Evolutionary conservation across 2,329 filamentous ascomycete genomes (phyloP).

Genomic region (Ophiostoma sp.): DNA sequence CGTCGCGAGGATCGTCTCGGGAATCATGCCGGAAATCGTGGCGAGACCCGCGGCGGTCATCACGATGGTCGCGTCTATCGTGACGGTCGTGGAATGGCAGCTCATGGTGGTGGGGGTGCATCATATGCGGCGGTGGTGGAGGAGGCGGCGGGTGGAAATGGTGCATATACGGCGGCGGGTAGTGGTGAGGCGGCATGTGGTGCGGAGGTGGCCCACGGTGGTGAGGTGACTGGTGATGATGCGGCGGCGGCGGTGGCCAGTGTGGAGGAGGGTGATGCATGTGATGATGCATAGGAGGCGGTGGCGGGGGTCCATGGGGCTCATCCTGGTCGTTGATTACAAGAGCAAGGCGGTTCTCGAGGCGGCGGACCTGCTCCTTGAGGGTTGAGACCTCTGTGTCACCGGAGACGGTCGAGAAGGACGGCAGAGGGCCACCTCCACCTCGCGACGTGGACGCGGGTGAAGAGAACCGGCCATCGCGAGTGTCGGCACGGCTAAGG

Average conservation of each 20-base stretch:
- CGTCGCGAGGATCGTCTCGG: conserved; percentile 7
- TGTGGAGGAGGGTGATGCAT: conserved; percentile 16
- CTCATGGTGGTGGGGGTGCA: conserved; percentile 19
- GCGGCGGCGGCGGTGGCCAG: conserved; percentile 12
- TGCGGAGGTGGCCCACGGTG: conserved; percentile 12
- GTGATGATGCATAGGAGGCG: conserved; percentile 13
- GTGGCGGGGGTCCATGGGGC: conserved; percentile 9
- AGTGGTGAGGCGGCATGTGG: conserved; percentile 15
- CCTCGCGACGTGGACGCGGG: conserved; percentile 15
- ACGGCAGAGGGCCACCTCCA: conserved; percentile 15
- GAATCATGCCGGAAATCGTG: conserved; percentile 15
- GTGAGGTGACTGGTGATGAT: neutral
- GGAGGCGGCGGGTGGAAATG: conserved; percentile 15
- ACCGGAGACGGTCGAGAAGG: conserved; percentile 20
- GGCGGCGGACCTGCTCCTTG: conserved; percentile 38
- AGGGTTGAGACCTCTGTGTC: conserved; percentile 37
- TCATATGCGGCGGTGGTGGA: conserved; percentile 18
- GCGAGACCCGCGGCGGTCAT: neutral
- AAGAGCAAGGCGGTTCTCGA: conserved; percentile 41
- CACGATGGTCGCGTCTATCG: neutral
- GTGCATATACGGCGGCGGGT: conserved; percentile 16
- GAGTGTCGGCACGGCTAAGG: conserved; percentile 1
- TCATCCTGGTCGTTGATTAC: conserved; percentile 26
- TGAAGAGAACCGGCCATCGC: conserved; percentile 18
- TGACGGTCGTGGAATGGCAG: conserved; percentile 16